Conservation (phyloP, 371 early-diverging fungal species). For the Smittium culicis region DNA sequence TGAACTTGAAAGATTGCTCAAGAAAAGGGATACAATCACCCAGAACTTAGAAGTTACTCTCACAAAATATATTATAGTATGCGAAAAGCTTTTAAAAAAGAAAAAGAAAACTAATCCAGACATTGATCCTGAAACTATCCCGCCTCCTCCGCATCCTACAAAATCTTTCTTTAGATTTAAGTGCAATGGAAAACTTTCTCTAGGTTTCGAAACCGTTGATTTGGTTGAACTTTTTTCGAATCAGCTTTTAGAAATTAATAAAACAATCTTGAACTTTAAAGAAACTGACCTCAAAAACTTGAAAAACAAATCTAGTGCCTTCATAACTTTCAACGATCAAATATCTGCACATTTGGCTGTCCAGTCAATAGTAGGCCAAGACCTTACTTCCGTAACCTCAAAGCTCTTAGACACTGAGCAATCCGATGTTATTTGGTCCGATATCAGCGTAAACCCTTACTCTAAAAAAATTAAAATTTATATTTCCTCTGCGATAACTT, state of each 20-base stretch:
- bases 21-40: slow-evolving; percentile 41
- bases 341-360: slow-evolving; percentile 70
- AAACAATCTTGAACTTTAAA: not conserved
- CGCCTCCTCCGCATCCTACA: not conserved
- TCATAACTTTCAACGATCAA: slow-evolving; percentile 66
- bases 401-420: slow-evolving; percentile 50
- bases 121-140: not conserved
- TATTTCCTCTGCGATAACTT: slow-evolving; percentile 34
- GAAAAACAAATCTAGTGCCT: slow-evolving; percentile 45
- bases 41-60: slow-evolving; percentile 36
- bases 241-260: not conserved
- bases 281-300: slow-evolving; percentile 2
- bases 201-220: not conserved
- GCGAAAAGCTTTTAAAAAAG: slow-evolving; percentile 35
- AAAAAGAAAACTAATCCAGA: slow-evolving; percentile 16
- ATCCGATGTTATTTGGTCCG: slow-evolving; percentile 69
- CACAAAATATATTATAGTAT: slow-evolving; percentile 36
- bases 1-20: slow-evolving; percentile 36
- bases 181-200: not conserved
- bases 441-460: slow-evolving; percentile 45
- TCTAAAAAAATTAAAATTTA: slow-evolving; percentile 41
- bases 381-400: slow-evolving; percentile 51
- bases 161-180: not conserved
- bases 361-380: slow-evolving; percentile 49
- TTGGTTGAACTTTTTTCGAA: not conserved